A percentile compares a stretch with the other conserved stretches of the same genome.
phyloP scores from a whole-genome alignment of 1,284 basidiomycete species.

The Cutaneotrichosporon mucoides region DNA sequence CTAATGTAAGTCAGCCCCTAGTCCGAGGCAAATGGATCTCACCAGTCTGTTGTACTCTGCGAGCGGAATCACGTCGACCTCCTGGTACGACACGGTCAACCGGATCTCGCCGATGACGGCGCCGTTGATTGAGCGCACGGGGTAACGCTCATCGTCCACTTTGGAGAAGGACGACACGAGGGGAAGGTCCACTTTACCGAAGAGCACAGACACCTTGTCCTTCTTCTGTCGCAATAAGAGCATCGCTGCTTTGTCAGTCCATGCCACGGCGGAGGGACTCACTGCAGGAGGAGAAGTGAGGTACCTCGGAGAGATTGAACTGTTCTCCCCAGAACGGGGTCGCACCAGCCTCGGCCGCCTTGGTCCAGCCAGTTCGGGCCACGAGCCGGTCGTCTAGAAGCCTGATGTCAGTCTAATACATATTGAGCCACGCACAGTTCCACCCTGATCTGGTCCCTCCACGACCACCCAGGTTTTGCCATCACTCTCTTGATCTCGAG shows the following conservation, averaged over 20 bases:
- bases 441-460: constrained; percentile 20
- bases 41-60: constrained; percentile 14
- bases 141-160: constrained; percentile 29
- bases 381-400: constrained; percentile 20
- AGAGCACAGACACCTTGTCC: constrained; percentile 12
- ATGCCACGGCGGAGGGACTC: constrained; percentile 1
- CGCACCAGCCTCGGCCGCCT: constrained; percentile 15
- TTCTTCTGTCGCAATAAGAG: constrained; percentile 9
- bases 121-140: constrained; percentile 20
- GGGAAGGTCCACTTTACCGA: constrained; percentile 25
- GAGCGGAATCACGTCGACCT: constrained; percentile 18
- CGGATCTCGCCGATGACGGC: constrained; percentile 32
- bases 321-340: constrained; percentile 33
- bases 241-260: background rate
- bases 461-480: constrained; percentile 22
- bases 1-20: background rate
- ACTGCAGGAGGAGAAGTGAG: constrained; percentile 23
- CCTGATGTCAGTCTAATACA: constrained; percentile 4
- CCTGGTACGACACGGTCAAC: constrained; percentile 22
- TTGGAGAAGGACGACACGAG: constrained; percentile 23
- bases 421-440: constrained; percentile 23
- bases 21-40: background rate
- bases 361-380: constrained; percentile 27
- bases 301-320: constrained; percentile 23
- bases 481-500: background rate